Evolutionary conservation across 2,329 filamentous ascomycete species (phyloP), one percentile per base, ranked within the genome.

Genomic region (Nannizziopsis barbatae): DNA sequence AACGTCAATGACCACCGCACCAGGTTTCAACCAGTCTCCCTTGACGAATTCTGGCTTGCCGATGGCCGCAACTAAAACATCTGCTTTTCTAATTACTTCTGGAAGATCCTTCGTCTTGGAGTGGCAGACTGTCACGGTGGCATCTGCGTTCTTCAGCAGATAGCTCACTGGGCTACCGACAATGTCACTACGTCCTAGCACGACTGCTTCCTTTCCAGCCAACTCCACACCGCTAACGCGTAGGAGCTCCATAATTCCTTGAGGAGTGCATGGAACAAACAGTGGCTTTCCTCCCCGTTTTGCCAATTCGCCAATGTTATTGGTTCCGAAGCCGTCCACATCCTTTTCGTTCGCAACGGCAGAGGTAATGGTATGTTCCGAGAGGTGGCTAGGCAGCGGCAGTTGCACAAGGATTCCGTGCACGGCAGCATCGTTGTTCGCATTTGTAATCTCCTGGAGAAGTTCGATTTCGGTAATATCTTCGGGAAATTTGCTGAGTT

Each of bases 161-260:
- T 94, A 94, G 73, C 90, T 95, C 63, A 96, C 88, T 14, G 92
- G 92, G 66, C 88, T 94, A 56, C 92, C 92, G 31, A 98, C 92
- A 60, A 98, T 98, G 64, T 98, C 90, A 66, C 90, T 96, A 51
- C 92, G 80, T 42, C 92, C 92, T 43, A 98, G 74, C 12, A 98
- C 90, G 2, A 96, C 90, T 31, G 92, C 92, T 58, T 90, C 83
- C 75, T 96, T 96, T 58, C 92, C 92, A 47, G 77, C 78, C 47
- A 92, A 73, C 48, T 93, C 79, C 36, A 98, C 79, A 6, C 88
- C 89, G 15, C 83, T 80, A 65, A 92, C 86, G 63, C 86, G 70
- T 51, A 98, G 74, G 57, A 98, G 75, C 37, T 86, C 84, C 89
- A 98, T 96, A 62, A 95, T 86, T 61, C 92, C 92, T 72, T 95